A percentile compares a stretch with the other conserved stretches of the same genome.
Evolutionary conservation across 495 filamentous ascomycete species (phyloP).

Genomic region (Pseudotulostoma volvatum): DNA sequence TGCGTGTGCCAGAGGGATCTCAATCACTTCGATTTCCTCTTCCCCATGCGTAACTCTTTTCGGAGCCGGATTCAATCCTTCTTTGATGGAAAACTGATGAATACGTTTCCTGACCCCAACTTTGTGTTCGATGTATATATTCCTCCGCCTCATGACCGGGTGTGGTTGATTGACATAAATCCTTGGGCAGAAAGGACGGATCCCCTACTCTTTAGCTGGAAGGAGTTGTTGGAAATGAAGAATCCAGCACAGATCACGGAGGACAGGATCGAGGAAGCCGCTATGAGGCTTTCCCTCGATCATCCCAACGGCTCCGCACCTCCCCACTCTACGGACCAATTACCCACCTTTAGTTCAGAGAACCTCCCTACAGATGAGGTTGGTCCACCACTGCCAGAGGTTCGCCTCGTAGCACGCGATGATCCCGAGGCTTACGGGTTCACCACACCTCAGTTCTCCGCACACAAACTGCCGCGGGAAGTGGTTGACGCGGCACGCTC

Average conservation of each 20-base stretch:
- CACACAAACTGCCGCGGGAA: conserved; percentile 87
- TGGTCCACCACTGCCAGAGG: conserved; percentile 43
- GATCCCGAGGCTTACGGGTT: conserved; percentile 82
- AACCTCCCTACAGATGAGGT: conserved; percentile 17
- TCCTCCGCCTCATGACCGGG: conserved; percentile 56
- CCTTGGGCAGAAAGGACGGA: conserved; percentile 89
- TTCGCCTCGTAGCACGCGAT: conserved; percentile 64
- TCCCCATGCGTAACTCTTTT: conserved; percentile 44
- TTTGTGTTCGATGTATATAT: conserved; percentile 88
- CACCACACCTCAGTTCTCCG: conserved; percentile 72
- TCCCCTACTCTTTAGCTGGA: conserved; percentile 76
- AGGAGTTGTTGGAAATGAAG: conserved; percentile 60
- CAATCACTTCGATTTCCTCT: conserved; percentile 76
- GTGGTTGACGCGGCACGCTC: conserved; percentile 77
- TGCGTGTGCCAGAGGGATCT: conserved; percentile 80
- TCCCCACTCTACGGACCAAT: conserved; percentile 7
- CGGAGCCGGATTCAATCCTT: conserved; percentile 46
- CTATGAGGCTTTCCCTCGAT: conserved; percentile 26
- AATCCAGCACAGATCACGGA: conserved; percentile 23
- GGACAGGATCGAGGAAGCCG: conserved; percentile 18
- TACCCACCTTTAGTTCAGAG: conserved; percentile 13
- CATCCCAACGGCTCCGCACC: conserved; percentile 7
- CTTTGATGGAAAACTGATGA: conserved; percentile 53
- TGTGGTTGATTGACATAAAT: conserved; percentile 87
- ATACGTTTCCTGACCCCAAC: conserved; percentile 64